phyloP scores from a whole-genome alignment of 176 grass and related monocot species.

The Carex myosuroides region DNA sequence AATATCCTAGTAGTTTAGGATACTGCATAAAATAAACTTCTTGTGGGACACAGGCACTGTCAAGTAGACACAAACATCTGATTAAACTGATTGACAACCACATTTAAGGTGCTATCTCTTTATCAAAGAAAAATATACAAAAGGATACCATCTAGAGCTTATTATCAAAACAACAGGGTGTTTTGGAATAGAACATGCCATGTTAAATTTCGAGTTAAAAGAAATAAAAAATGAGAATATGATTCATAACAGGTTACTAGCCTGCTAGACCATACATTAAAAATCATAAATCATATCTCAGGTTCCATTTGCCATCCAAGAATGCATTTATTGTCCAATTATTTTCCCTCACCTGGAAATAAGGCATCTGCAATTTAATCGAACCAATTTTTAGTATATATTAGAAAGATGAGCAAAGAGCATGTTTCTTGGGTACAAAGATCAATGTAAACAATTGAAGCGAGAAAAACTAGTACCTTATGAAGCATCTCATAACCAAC shows the following conservation, averaged over 20 bases:
- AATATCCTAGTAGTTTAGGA: neutral
- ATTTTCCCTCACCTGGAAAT: slow-evolving; percentile 85
- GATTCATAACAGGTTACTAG: neutral
- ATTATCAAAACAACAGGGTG: slow-evolving; percentile 12
- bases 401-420: neutral
- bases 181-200: slow-evolving; percentile 4
- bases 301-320: slow-evolving; percentile 77
- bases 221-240: neutral
- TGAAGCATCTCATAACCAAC: slow-evolving; percentile 51
- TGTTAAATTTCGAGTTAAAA: neutral
- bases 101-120: neutral
- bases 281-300: slow-evolving; percentile 64
- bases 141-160: neutral
- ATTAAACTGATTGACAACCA: neutral
- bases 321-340: slow-evolving; percentile 79
- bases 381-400: slow-evolving; percentile 15
- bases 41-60: neutral
- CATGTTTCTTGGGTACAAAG: neutral
- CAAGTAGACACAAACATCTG: neutral
- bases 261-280: neutral
- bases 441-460: neutral
- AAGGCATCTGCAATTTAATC: slow-evolving; percentile 59
- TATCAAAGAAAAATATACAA: neutral
- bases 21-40: neutral
- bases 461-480: slow-evolving; percentile 38